Conservation (phyloP, 805 yeast genomes). For the Cyberlindnera euphorbiae region DNA sequence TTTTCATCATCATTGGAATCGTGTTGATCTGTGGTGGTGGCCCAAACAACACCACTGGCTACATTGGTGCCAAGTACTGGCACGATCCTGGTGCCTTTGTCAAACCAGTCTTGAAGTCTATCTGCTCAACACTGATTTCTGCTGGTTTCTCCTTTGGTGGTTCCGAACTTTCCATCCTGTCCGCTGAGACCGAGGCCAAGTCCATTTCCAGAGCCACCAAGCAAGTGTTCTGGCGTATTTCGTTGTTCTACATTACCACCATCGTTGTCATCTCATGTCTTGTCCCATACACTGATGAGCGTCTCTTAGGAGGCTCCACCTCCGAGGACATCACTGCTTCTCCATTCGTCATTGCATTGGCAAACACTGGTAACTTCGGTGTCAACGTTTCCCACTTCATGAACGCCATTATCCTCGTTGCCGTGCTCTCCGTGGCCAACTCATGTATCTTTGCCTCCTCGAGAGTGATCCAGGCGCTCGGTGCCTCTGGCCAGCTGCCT, state of each 20-base stretch:
- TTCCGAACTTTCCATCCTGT: slow-evolving; percentile 67
- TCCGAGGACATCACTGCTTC: slow-evolving; percentile 65
- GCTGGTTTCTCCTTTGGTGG: slow-evolving; percentile 79
- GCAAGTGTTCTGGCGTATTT: slow-evolving; percentile 80
- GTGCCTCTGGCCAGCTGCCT: slow-evolving; percentile 62
- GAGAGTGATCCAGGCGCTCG: slow-evolving; percentile 59
- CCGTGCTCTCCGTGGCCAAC: slow-evolving; percentile 72
- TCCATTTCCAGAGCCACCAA: slow-evolving; percentile 59
- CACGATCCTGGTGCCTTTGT: slow-evolving; percentile 50
- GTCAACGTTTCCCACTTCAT: slow-evolving; percentile 57
- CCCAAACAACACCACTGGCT: slow-evolving; percentile 35
- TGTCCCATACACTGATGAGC: slow-evolving; percentile 57
- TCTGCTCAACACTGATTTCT: slow-evolving; percentile 66
- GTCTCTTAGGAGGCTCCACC: slow-evolving; percentile 43
- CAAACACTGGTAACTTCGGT: slow-evolving; percentile 52
- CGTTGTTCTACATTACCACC: slow-evolving; percentile 61
- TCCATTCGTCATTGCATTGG: slow-evolving; percentile 73
- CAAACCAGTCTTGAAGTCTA: slow-evolving; percentile 58
- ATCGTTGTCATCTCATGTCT: slow-evolving; percentile 57
- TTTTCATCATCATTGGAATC: slow-evolving; percentile 48
- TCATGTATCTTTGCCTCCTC: slow-evolving; percentile 66
- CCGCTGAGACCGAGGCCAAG: slow-evolving; percentile 70
- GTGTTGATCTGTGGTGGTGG: slow-evolving; percentile 42
- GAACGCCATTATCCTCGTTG: slow-evolving; percentile 65
- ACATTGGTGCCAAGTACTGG: slow-evolving; percentile 43